Conservation (phyloP, 2,329 filamentous ascomycete species). For the Penicillium sp. region DNA sequence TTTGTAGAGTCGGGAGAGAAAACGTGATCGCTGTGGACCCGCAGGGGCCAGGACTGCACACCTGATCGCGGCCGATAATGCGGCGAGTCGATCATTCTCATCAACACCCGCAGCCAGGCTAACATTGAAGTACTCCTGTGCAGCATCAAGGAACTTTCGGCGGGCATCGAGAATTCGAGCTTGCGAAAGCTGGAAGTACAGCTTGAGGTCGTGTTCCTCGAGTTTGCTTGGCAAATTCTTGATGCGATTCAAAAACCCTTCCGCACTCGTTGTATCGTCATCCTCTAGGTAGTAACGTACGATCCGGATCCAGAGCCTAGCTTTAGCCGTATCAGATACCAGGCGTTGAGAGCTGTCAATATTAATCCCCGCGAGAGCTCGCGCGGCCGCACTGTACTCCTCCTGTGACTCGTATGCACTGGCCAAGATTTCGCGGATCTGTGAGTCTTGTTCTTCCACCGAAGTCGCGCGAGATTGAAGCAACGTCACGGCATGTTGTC, state of each 20-base stretch:
- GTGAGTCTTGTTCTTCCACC: constrained; percentile 78
- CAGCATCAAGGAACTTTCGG: constrained; percentile 80
- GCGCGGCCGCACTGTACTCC: constrained; percentile 72
- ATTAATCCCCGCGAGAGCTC: constrained; percentile 72
- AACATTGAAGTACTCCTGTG: constrained; percentile 80
- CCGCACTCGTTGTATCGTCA: constrained; percentile 79
- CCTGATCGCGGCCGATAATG: constrained; percentile 78
- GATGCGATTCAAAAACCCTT: constrained; percentile 85
- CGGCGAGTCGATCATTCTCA: constrained; percentile 78
- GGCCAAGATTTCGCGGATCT: constrained; percentile 73
- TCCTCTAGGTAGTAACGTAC: constrained; percentile 91
- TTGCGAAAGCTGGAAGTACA: constrained; percentile 87
- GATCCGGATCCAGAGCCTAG: constrained; percentile 84
- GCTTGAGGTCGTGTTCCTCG: constrained; percentile 62
- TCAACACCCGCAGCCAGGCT: constrained; percentile 72
- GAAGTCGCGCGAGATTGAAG: constrained; percentile 63
- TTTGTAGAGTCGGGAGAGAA: constrained; percentile 81
- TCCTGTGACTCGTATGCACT: constrained; percentile 76
- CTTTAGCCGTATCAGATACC: constrained; percentile 74
- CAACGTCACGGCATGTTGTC: constrained; percentile 63
- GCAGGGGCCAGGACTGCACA: constrained; percentile 90
- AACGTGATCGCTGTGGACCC: constrained; percentile 73
- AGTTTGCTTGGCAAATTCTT: constrained; percentile 83
- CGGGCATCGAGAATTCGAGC: constrained; percentile 90
- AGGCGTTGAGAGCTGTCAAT: constrained; percentile 84